Base-by-base conservation (phyloP, 192 early-diverging fungal species). In the Polychytrium aggregatum region DNA sequence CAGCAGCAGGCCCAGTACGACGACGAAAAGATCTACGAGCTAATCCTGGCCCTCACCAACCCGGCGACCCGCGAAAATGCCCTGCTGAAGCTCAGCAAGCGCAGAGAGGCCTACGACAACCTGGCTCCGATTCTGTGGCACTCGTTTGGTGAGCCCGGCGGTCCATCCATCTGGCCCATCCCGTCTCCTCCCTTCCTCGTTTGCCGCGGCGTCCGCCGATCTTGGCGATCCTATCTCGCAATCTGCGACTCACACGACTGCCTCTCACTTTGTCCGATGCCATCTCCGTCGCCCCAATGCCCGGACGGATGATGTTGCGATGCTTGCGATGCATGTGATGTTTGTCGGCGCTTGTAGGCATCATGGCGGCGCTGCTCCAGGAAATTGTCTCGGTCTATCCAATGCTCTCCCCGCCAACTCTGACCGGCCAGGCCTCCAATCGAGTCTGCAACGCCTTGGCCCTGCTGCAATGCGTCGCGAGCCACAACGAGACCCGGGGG, bases 311-410 rank as follows among this genome's bases (percentile, higher is more conserved):
- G n/a, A n/a, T n/a, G n/a, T n/a, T n/a, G n/a, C n/a, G n/a, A n/a
- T n/a, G n/a, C n/a, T n/a, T n/a, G n/a, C n/a, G n/a, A n/a, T n/a
- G n/a, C n/a, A n/a, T n/a, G n/a, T n/a, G n/a, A n/a, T n/a, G n/a
- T n/a, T n/a, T n/a, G n/a, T n/a, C n/a, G n/a, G n/a, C n/a, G n/a
- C n/a, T n/a, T n/a, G n/a, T 31, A 85, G 82, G 91, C 28, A 88
- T 96, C 22, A 96, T 92, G 85, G 75, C 91, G 16, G 89, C 88
- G 21, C 73, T 98, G 14, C 71, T 94, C 24, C 94, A 96, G 60
- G 94, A 98, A 64, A 96, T 98, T 37, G 83, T 94, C 14, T 75
- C 82, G n/a, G 89, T 92, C 2, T 98, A 98, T 66, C 92, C 94
- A 27, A 59, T 85, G 55, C 71, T 98, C 27, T 76, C 82, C 22